Base-by-base conservation (phyloP, 2,329 filamentous ascomycete genomes). In the Fusarium sp. region DNA sequence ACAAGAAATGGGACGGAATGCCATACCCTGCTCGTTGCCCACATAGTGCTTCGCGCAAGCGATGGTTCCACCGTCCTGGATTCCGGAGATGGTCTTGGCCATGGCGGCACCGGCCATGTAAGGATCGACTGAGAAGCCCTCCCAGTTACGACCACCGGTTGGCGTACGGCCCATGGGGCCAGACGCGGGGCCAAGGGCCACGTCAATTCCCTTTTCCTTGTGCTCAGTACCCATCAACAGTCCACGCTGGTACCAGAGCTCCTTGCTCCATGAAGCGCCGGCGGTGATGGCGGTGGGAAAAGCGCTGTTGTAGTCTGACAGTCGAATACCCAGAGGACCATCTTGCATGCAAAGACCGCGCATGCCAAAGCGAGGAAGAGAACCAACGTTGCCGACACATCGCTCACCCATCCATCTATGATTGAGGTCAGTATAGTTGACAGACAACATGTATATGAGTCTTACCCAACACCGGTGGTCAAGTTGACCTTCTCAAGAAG, bases 401-500 rank as follows among this genome's bases (percentile, higher is more conserved):
- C 87, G 85, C 66, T 93, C 92, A 52, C 88, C 83, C 79, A 77
- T 74, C 80, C 78, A 82, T n/a, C 82, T 82, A 34, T 16, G 44
- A 4, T 1, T 13, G 1, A 11, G 4, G 50, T 68, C 37, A 70
- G 66, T 6, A 6, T 8, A 44, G 12, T 18, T 4, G 5, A 4
- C n/a, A 1, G 1, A 55, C 2, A 8, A 3, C 4, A 23, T 23
- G 1, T 12, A 7, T 4, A 18, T 4, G 12, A 34, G 11, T 2
- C 2, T 79, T 82, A 95, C 88, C 94, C 94, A 69, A 92, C 89
- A 79, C 95, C 95, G 1, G 95, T 98, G 3, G 95, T 98, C 70
- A 99, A 80, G 80, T 98, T 98, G 80, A 98, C 94, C 83, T 97
- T 98, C 80, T 98, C 95, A 11, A 90, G 78, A 37, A 97, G 85